phyloP scores from a whole-genome alignment of 2,329 filamentous ascomycete genomes.

The Dactylellina sp. region DNA sequence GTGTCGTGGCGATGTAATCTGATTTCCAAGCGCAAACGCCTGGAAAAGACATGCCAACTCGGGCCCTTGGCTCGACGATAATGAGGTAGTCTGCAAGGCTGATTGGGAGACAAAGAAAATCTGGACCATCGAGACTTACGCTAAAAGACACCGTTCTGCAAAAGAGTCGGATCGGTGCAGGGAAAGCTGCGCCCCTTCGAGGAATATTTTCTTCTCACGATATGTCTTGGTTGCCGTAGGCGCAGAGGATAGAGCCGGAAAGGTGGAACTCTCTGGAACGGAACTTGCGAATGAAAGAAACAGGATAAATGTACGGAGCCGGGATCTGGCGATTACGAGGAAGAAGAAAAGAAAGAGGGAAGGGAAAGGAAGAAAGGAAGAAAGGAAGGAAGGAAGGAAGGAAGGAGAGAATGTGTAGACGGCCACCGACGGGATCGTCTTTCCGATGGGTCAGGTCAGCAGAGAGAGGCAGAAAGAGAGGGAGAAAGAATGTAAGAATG shows the following conservation, averaged over 20 bases:
- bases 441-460: slow-evolving; percentile 18
- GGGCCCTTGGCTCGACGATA: background rate
- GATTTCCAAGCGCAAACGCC: slow-evolving; percentile 5
- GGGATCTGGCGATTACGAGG: background rate
- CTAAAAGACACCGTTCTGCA: slow-evolving; percentile 10
- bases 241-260: slow-evolving; percentile 14
- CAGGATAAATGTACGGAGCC: background rate
- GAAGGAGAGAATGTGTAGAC: slow-evolving; percentile 3
- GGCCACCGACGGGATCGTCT: background rate
- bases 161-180: background rate
- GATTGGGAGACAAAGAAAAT: slow-evolving; percentile 2
- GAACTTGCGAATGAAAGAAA: slow-evolving; percentile 2
- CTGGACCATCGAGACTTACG: slow-evolving; percentile 20
- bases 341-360: background rate
- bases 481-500: slow-evolving; percentile 8
- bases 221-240: slow-evolving; percentile 15
- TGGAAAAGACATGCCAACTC: background rate
- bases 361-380: background rate
- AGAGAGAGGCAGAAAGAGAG: too few relatives aligned
- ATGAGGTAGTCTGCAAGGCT: slow-evolving; percentile 37
- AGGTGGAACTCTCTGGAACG: background rate
- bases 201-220: slow-evolving; percentile 13
- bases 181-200: slow-evolving; percentile 17
- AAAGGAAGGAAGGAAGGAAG: slow-evolving; percentile 1
- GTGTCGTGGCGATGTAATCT: slow-evolving; percentile 27